These are phyloP conservation scores for Syzygium malaccense DNA, from an alignment of 441 rosid genomes.

Conservation along the genomic window DNA sequence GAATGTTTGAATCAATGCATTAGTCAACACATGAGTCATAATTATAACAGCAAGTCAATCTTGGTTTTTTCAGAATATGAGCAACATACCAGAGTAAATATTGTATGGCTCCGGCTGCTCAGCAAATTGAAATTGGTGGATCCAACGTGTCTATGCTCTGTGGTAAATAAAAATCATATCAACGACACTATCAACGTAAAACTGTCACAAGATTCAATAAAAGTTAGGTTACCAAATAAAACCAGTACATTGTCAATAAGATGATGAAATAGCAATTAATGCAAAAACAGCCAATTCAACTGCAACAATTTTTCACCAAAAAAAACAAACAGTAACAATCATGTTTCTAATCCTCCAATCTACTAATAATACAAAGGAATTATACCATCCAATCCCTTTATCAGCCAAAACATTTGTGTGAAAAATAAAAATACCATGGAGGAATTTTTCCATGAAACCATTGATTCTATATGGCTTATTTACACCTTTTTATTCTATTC, in stretches of 20 bases:
- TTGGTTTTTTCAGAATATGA: slow-evolving; percentile 9
- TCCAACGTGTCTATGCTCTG: slow-evolving; percentile 99
- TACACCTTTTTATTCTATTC: not conserved
- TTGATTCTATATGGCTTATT: not conserved
- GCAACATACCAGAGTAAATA: slow-evolving; percentile 77
- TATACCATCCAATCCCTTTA: not conserved
- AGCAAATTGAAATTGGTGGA: slow-evolving; percentile 94
- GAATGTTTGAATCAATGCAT: not conserved
- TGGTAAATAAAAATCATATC: slow-evolving; percentile 17
- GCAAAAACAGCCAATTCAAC: not conserved
- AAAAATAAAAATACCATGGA: not conserved
- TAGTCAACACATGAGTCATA: not conserved
- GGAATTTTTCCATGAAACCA: not conserved
- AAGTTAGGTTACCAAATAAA: not conserved
- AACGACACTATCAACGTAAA: not conserved
- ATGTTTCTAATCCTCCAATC: not conserved
- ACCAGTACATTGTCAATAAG: not conserved
- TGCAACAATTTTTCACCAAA: not conserved
- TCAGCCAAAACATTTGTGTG: not conserved
- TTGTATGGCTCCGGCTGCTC: slow-evolving; percentile 99
- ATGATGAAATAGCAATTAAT: not conserved
- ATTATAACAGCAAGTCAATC: not conserved
- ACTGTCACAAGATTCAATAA: not conserved
- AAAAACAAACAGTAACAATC: not conserved
- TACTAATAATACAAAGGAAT: not conserved